Evolutionary conservation across 352 stramenopile species (phyloP).

Genomic region (Pythium diclinum): DNA sequence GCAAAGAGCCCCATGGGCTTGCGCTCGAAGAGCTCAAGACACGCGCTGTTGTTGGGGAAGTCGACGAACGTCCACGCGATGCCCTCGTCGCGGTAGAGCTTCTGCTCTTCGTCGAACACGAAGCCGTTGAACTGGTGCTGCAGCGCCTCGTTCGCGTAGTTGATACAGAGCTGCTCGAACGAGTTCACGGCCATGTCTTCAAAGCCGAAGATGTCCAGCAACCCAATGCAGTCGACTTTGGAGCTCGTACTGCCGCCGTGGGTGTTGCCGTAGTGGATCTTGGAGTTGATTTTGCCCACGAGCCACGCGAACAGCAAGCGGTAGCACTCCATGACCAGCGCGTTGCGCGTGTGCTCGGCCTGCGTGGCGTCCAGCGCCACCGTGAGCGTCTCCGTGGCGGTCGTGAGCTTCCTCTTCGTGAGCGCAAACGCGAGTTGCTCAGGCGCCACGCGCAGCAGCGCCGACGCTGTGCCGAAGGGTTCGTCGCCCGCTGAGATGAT

Average conservation of each 20-base stretch:
- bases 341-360: conserved; percentile 79
- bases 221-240: conserved; percentile 57
- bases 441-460: conserved; percentile 56
- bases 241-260: background rate
- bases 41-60: conserved; percentile 77
- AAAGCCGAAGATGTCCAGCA: conserved; percentile 90
- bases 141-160: conserved; percentile 86
- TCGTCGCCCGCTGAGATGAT: conserved; percentile 5
- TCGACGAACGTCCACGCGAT: conserved; percentile 76
- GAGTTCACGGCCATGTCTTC: conserved; percentile 85
- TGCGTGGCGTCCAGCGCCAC: conserved; percentile 64
- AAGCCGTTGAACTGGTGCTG: conserved; percentile 90
- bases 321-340: conserved; percentile 92
- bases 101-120: conserved; percentile 91
- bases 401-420: conserved; percentile 60
- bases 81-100: conserved; percentile 68
- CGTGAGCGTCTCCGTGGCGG: conserved; percentile 69
- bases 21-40: conserved; percentile 79
- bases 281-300: conserved; percentile 88
- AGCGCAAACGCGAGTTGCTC: conserved; percentile 54
- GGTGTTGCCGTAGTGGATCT: conserved; percentile 38
- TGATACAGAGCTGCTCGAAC: conserved; percentile 91
- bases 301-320: conserved; percentile 93
- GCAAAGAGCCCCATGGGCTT: conserved; percentile 79
- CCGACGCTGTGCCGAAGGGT: conserved; percentile 45